These are phyloP conservation scores for Solanum aculeatissimum DNA, from an alignment of 305 asterid species.

Conservation along the genomic window DNA sequence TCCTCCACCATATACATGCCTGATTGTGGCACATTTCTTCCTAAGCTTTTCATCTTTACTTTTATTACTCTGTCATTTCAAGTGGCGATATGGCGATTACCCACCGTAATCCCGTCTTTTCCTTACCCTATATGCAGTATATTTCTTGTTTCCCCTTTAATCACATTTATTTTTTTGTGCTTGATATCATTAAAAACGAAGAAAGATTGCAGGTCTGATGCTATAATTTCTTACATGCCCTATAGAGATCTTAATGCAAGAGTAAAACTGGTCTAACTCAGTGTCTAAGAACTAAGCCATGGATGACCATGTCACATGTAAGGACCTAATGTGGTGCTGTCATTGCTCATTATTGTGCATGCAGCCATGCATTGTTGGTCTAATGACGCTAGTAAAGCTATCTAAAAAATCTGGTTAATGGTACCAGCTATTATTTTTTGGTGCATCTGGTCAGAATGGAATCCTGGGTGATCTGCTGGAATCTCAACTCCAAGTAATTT, in stretches of 20 bases:
- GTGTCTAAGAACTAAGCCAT: background rate
- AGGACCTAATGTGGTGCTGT: background rate
- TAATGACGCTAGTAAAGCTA: background rate
- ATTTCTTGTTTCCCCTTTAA: background rate
- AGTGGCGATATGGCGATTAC: background rate
- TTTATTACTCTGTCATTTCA: background rate
- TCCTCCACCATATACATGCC: background rate
- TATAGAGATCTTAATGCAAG: background rate
- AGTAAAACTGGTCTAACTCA: background rate
- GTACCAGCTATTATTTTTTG: background rate
- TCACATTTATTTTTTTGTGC: background rate
- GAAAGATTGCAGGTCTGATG: background rate
- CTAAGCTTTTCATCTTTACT: background rate
- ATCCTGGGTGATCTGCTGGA: background rate
- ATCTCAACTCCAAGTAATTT: background rate
- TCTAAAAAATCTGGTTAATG: background rate
- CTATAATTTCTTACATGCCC: background rate
- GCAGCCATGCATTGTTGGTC: background rate
- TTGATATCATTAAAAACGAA: background rate
- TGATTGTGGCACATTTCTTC: background rate
- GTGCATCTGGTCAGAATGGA: background rate
- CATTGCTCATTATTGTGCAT: background rate
- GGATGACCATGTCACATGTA: background rate
- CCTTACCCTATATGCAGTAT: background rate
- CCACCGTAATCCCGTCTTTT: background rate